These are phyloP conservation scores for Lentinula edodes DNA, from an alignment of 768 basidiomycete genomes.

Conservation along the genomic window DNA sequence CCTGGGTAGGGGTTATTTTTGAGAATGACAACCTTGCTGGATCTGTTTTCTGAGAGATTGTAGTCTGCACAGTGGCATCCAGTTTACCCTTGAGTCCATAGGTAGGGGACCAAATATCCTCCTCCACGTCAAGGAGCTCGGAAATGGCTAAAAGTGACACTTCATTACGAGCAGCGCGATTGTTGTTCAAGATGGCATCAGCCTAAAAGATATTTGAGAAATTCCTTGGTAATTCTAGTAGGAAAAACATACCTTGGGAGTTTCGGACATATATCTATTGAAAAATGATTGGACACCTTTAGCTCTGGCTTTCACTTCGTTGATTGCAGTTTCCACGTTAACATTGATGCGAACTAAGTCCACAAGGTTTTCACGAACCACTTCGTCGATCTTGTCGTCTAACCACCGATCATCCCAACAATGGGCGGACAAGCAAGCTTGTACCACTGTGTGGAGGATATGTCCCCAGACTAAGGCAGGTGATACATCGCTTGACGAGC, in stretches of 20 bases:
- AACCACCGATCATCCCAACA: constrained; percentile 64
- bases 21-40: constrained; percentile 12
- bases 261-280: constrained; percentile 55
- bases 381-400: constrained; percentile 51
- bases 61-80: constrained; percentile 79
- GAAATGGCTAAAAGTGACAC: constrained; percentile 65
- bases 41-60: constrained; percentile 44
- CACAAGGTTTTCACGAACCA: constrained; percentile 46
- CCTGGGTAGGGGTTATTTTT: constrained; percentile 22
- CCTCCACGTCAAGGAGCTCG: constrained; percentile 77
- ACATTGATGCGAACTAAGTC: constrained; percentile 59
- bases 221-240: background rate
- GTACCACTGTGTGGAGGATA: constrained; percentile 89
- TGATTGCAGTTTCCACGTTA: constrained; percentile 55
- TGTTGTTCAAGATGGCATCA: constrained; percentile 62
- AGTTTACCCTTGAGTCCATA: constrained; percentile 96
- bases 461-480: constrained; percentile 86
- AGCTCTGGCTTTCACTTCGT: constrained; percentile 57
- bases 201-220: constrained; percentile 32
- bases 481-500: constrained; percentile 51
- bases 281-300: constrained; percentile 62
- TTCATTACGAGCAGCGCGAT: constrained; percentile 44
- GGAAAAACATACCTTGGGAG: constrained; percentile 50
- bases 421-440: constrained; percentile 59
- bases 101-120: constrained; percentile 95